phyloP scores from a whole-genome alignment of 192 early-diverging fungal genomes.

The Geranomyces michiganensis region DNA sequence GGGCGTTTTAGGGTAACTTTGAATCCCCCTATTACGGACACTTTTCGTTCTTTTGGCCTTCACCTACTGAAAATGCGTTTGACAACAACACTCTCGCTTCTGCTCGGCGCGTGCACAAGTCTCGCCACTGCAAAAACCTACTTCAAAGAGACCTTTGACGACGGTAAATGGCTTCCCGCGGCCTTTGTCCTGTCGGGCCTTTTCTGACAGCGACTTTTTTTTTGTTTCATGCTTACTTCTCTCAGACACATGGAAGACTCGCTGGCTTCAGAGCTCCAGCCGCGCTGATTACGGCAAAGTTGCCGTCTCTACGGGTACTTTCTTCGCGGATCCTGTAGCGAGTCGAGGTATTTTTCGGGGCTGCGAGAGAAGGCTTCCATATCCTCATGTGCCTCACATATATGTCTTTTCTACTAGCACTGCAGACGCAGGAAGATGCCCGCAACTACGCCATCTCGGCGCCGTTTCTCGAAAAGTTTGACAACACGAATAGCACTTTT shows the following conservation, averaged over 20 bases:
- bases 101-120: slow-evolving; percentile 11
- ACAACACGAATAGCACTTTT: slow-evolving; percentile 82
- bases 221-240: not conserved
- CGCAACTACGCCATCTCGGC: slow-evolving; percentile 85
- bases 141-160: slow-evolving; percentile 86
- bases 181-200: not conserved
- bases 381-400: not conserved
- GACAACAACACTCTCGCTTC: no score
- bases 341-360: slow-evolving; percentile 58
- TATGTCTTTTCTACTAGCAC: slow-evolving; percentile 1
- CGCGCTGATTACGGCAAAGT: slow-evolving; percentile 76
- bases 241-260: slow-evolving; percentile 28
- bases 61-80: no score
- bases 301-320: slow-evolving; percentile 73
- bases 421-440: slow-evolving; percentile 80
- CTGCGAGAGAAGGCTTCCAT: not conserved
- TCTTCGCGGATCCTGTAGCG: slow-evolving; percentile 70
- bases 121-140: slow-evolving; percentile 66
- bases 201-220: no score
- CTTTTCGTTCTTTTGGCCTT: no score
- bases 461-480: slow-evolving; percentile 70
- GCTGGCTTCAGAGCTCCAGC: slow-evolving; percentile 71
- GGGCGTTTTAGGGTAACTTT: no score
- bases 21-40: no score
- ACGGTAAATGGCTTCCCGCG: slow-evolving; percentile 35